These are phyloP conservation scores for Wickerhamomyces xylosicus DNA, from an alignment of 805 yeast species.

Conservation along the genomic window DNA sequence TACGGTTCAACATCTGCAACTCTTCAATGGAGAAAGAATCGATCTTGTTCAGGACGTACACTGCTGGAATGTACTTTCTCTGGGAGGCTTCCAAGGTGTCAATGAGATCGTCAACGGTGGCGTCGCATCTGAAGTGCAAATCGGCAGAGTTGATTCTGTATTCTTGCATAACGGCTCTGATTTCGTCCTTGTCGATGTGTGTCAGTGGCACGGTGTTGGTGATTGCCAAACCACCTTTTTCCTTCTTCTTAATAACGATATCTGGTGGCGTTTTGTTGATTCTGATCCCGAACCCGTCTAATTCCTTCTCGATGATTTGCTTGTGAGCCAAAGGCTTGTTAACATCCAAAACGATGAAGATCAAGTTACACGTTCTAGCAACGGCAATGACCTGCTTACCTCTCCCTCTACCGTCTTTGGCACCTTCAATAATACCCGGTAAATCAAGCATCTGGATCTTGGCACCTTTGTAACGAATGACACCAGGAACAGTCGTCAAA, in stretches of 20 bases:
- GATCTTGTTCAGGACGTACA: slow-evolving; percentile 90
- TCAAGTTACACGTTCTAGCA: slow-evolving; percentile 92
- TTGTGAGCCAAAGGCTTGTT: slow-evolving; percentile 94
- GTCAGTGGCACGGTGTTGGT: slow-evolving; percentile 91
- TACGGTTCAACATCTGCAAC: slow-evolving; percentile 77
- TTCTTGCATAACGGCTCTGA: slow-evolving; percentile 92
- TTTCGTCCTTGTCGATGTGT: slow-evolving; percentile 84
- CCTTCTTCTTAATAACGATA: slow-evolving; percentile 84
- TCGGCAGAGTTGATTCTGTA: slow-evolving; percentile 94
- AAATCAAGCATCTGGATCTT: slow-evolving; percentile 92
- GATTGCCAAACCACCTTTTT: slow-evolving; percentile 90
- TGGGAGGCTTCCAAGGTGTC: slow-evolving; percentile 87
- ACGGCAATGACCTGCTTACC: slow-evolving; percentile 98
- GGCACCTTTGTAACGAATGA: slow-evolving; percentile 92
- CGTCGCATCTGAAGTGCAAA: slow-evolving; percentile 93
- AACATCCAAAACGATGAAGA: slow-evolving; percentile 91
- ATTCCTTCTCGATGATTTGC: slow-evolving; percentile 84
- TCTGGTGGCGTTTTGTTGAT: slow-evolving; percentile 90
- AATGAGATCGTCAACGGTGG: slow-evolving; percentile 92
- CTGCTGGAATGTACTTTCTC: slow-evolving; percentile 91
- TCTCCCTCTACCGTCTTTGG: slow-evolving; percentile 86
- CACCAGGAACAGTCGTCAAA: slow-evolving; percentile 95
- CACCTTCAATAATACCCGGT: slow-evolving; percentile 88
- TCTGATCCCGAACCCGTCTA: slow-evolving; percentile 96
- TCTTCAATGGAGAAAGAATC: slow-evolving; percentile 94